phyloP scores from a whole-genome alignment of 2,329 filamentous ascomycete species.

The Colletotrichum sp. region DNA sequence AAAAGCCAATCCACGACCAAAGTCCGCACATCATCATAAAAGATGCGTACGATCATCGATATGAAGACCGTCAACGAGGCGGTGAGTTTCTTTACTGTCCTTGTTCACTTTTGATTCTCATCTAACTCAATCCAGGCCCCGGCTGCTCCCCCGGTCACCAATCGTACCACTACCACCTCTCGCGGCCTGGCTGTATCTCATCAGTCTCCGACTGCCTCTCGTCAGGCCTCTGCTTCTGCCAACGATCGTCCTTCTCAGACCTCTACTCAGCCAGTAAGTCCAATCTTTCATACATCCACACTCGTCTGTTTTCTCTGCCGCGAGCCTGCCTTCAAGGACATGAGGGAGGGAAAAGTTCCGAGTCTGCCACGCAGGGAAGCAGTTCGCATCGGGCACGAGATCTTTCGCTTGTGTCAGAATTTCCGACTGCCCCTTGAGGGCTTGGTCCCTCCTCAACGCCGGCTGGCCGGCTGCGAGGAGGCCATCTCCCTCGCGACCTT shows the following conservation, averaged over 20 bases:
- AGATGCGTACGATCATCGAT: neutral
- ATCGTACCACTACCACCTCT: no score
- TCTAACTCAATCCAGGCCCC: neutral
- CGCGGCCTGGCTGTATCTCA: no score
- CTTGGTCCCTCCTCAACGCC: neutral
- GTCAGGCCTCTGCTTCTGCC: neutral
- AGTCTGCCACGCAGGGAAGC: neutral
- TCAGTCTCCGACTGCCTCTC: neutral
- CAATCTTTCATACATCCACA: neutral
- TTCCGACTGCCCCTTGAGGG: neutral
- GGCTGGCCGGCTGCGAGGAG: neutral
- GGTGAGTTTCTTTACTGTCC: neutral
- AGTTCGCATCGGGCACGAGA: neutral
- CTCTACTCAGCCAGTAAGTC: neutral
- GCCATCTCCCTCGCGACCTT: neutral
- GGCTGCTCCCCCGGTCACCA: neutral
- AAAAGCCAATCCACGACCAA: neutral
- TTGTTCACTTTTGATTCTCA: neutral
- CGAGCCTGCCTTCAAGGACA: neutral
- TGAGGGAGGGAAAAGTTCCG: neutral
- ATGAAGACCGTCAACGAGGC: neutral
- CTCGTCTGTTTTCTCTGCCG: neutral
- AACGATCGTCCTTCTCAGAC: fast-evolving
- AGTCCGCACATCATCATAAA: neutral
- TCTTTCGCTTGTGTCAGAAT: neutral